These are phyloP conservation scores for Cryphonectria nitschkei DNA, from an alignment of 2,329 filamentous ascomycete species.

Conservation along the genomic window DNA sequence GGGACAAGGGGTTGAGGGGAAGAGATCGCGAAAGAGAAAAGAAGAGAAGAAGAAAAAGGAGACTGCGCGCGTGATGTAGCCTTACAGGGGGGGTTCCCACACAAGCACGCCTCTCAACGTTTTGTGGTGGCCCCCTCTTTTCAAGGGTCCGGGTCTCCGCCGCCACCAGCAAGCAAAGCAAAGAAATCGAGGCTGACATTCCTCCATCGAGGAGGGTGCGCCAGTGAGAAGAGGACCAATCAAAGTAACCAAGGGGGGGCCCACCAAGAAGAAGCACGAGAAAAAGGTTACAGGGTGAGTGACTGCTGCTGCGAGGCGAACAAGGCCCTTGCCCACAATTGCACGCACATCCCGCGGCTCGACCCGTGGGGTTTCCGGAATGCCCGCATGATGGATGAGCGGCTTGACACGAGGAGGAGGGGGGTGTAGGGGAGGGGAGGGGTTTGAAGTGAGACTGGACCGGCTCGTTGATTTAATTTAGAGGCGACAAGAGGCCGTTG, in stretches of 20 bases:
- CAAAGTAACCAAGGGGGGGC: not conserved
- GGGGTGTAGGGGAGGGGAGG: no score
- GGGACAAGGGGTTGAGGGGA: no score
- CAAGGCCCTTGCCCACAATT: not conserved
- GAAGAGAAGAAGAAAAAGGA: not conserved
- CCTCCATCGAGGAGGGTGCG: not conserved
- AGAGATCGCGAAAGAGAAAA: not conserved
- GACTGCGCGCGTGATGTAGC: not conserved
- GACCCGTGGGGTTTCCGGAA: conserved; percentile 8
- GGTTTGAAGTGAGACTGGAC: not conserved
- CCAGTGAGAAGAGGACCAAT: no score
- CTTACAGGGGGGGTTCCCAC: not conserved
- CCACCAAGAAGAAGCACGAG: not conserved
- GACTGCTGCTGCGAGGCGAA: not conserved
- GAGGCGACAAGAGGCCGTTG: not conserved
- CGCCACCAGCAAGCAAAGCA: not conserved
- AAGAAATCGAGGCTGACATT: not conserved
- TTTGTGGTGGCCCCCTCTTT: not conserved
- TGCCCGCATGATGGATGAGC: conserved; percentile 3
- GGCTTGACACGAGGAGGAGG: conserved; percentile 2
- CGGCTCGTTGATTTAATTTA: not conserved
- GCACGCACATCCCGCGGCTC: conserved; percentile 6
- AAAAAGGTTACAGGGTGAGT: not conserved
- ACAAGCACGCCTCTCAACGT: not conserved
- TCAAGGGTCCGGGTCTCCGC: not conserved